Conservation (phyloP, 2,329 filamentous ascomycete genomes). For the Paecilomyces formosus region DNA sequence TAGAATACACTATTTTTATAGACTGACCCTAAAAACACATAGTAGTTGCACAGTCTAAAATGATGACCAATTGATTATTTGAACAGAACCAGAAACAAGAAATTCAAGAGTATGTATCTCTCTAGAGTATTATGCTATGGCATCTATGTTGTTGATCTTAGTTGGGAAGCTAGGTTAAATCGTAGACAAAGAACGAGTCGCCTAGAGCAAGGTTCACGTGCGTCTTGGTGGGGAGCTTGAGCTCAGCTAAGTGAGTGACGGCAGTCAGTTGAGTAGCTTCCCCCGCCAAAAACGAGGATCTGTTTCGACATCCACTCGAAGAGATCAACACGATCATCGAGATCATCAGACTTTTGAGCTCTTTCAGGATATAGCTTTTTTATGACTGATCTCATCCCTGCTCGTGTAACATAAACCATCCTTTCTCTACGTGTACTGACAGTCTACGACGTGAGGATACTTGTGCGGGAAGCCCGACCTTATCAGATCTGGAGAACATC, state of each 20-base stretch:
- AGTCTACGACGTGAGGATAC: neutral
- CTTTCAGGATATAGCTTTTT: neutral
- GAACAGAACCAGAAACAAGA: too few species aligned
- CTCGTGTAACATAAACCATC: neutral
- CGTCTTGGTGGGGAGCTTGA: neutral
- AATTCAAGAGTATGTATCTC: too few species aligned
- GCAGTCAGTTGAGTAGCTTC: neutral
- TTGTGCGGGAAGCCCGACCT: neutral
- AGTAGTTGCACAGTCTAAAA: too few species aligned
- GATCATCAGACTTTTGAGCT: neutral
- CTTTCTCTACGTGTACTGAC: neutral
- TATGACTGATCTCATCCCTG: neutral
- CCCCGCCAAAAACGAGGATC: neutral
- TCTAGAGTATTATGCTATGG: too few species aligned
- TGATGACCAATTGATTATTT: too few species aligned
- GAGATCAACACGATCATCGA: neutral
- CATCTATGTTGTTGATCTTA: too few species aligned
- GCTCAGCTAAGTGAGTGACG: neutral
- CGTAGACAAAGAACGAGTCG: too few species aligned
- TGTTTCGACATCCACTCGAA: neutral
- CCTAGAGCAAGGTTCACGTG: neutral
- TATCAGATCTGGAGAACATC: neutral
- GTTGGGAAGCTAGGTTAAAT: too few species aligned
- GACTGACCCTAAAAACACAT: too few species aligned
- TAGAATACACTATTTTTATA: too few species aligned